Evolutionary conservation across 2,329 filamentous ascomycete species (phyloP).

Genomic region (Epichloe sylvatica): DNA sequence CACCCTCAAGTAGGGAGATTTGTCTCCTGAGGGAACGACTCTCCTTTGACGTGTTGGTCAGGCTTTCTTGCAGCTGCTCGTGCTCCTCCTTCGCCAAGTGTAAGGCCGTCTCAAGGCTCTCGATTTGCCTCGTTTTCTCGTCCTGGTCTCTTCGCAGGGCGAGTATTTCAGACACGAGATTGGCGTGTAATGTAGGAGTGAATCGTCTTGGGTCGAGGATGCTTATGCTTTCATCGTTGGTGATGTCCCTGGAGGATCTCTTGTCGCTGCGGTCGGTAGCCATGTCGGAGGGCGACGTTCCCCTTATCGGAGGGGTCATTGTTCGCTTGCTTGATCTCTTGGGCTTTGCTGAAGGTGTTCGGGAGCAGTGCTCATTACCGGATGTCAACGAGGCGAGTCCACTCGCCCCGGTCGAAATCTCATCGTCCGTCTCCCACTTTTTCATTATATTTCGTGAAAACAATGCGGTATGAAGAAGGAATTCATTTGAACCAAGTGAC

Average conservation of each 20-base stretch:
- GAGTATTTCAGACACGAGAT: slow-evolving; percentile 86
- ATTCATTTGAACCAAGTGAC: neutral
- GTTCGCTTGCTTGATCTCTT: slow-evolving; percentile 48
- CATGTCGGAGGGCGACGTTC: slow-evolving; percentile 44
- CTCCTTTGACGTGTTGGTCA: slow-evolving; percentile 58
- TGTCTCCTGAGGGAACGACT: slow-evolving; percentile 70
- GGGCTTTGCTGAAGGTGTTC: slow-evolving; percentile 52
- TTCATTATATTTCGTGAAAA: slow-evolving; percentile 27
- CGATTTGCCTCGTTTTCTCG: slow-evolving; percentile 74
- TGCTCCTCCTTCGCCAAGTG: slow-evolving; percentile 60
- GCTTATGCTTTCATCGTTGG: slow-evolving; percentile 53
- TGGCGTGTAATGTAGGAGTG: slow-evolving; percentile 88
- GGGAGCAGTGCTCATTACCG: slow-evolving; percentile 52
- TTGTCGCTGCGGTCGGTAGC: slow-evolving; percentile 29
- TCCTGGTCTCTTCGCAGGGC: slow-evolving; percentile 78
- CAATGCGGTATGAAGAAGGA: neutral
- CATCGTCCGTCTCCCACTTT: slow-evolving; percentile 50
- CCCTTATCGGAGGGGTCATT: slow-evolving; percentile 44
- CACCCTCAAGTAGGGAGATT: slow-evolving; percentile 73
- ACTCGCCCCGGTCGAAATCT: slow-evolving; percentile 35
- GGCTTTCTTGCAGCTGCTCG: slow-evolving; percentile 49
- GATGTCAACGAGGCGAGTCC: slow-evolving; percentile 49
- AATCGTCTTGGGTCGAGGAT: slow-evolving; percentile 83
- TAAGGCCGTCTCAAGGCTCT: slow-evolving; percentile 64
- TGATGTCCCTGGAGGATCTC: slow-evolving; percentile 43